Percentiles rank a stretch among this genome's conserved stretches.
These are phyloP conservation scores for Aspergillus indologenus DNA, from an alignment of 495 filamentous ascomycete species.

Conservation along the genomic window DNA sequence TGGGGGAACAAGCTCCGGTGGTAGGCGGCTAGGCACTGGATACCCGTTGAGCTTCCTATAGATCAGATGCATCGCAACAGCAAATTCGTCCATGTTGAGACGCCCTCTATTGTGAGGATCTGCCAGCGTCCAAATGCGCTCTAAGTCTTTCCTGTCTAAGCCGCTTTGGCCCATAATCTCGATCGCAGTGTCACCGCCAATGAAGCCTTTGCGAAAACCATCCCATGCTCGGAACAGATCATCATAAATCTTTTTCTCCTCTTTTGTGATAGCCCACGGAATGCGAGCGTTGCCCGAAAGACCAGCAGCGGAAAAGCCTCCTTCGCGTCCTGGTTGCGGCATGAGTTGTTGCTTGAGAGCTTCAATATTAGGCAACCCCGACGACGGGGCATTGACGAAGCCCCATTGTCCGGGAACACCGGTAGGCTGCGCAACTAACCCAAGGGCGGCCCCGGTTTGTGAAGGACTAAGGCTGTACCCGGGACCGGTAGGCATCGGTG, in stretches of 20 bases:
- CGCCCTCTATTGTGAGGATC: constrained; percentile 91
- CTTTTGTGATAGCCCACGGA: constrained; percentile 98
- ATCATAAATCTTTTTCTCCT: constrained; percentile 97
- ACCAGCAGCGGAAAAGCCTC: constrained; percentile 83
- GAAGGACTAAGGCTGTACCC: constrained; percentile 62
- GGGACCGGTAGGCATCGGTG: constrained; percentile 89
- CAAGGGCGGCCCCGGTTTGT: constrained; percentile 55
- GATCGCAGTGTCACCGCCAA: constrained; percentile 89
- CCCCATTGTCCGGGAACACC: constrained; percentile 97
- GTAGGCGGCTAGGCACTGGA: constrained; percentile 85
- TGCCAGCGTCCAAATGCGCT: constrained; percentile 91
- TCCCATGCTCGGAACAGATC: constrained; percentile 96
- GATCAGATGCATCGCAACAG: constrained; percentile 98
- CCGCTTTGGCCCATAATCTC: constrained; percentile 98
- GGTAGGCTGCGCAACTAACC: constrained; percentile 90
- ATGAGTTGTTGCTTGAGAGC: constrained; percentile 94
- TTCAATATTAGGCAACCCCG: constrained; percentile 89
- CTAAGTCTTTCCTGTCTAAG: constrained; percentile 81
- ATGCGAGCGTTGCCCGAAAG: constrained; percentile 91
- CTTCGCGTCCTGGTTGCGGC: constrained; percentile 92
- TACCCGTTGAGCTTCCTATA: constrained; percentile 96
- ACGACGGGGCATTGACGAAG: constrained; percentile 87
- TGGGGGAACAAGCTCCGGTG: constrained; percentile 90
- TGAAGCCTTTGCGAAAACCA: constrained; percentile 88
- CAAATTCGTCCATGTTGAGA: constrained; percentile 96